Percentiles rank a stretch among this genome's conserved stretches.
phyloP scores from a whole-genome alignment of 2,329 filamentous ascomycete species.

The Teratosphaeria destructans region DNA sequence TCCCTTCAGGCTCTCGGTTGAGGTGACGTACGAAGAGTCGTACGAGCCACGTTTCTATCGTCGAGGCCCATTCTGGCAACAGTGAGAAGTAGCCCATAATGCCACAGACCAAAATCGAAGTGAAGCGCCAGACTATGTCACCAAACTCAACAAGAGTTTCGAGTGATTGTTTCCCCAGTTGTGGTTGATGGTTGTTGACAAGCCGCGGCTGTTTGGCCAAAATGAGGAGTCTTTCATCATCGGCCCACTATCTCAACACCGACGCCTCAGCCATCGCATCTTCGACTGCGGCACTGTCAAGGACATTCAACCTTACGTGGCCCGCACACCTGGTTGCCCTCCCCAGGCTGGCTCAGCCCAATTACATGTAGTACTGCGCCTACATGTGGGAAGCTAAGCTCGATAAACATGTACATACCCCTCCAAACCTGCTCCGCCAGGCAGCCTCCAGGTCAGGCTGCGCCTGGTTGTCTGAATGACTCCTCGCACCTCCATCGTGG shows the following conservation, averaged over 20 bases:
- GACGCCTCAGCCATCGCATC: not conserved
- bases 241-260: not conserved
- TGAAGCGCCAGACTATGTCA: not conserved
- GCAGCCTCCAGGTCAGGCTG: not conserved
- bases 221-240: not conserved
- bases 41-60: constrained; percentile 52
- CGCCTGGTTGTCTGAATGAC: not conserved
- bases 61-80: constrained; percentile 47
- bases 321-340: not conserved
- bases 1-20: constrained; percentile 1
- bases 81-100: constrained; percentile 56
- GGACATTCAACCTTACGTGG: not conserved
- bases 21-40: constrained; percentile 47
- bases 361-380: not conserved
- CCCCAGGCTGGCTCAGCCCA: not conserved
- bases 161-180: not conserved
- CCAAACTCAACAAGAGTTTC: not conserved
- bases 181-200: constrained; percentile 3
- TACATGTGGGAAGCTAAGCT: not conserved
- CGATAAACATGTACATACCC: not conserved
- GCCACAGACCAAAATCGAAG: not conserved
- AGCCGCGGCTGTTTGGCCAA: not conserved
- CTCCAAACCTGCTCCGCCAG: not conserved
- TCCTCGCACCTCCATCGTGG: not conserved
- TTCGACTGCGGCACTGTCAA: not conserved